These are phyloP conservation scores for Erythrophleum fordii DNA, from an alignment of 306 rosid species.

Conservation along the genomic window DNA sequence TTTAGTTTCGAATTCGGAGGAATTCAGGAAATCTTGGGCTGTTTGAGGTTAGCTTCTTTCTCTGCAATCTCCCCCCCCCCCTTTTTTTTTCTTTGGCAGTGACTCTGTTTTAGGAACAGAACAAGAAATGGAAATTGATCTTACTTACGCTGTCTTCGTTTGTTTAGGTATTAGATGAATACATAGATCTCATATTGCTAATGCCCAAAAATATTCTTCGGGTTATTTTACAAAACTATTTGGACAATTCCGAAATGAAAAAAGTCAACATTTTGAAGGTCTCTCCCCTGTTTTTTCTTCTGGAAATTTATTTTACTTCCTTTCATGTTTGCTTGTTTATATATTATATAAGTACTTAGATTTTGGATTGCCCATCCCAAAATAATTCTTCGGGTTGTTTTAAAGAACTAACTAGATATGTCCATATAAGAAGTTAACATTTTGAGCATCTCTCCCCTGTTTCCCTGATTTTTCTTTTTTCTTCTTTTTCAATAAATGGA, in stretches of 20 bases:
- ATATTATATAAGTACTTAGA: background rate
- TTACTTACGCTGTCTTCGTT: background rate
- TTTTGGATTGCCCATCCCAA: background rate
- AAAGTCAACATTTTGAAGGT: background rate
- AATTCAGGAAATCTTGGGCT: constrained; percentile 30
- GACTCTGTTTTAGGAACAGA: background rate
- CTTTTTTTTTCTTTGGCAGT: background rate
- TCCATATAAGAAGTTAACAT: background rate
- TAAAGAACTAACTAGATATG: background rate
- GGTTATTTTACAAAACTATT: background rate
- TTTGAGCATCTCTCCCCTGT: background rate
- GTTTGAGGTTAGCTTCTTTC: constrained; percentile 41
- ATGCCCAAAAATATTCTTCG: background rate
- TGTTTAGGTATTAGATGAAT: background rate
- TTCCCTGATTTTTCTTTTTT: background rate
- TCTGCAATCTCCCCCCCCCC: background rate
- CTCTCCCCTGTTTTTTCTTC: background rate
- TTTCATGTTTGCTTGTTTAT: background rate
- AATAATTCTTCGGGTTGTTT: background rate
- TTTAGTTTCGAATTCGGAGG: background rate
- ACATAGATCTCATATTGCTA: too few species aligned
- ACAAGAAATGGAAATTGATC: background rate
- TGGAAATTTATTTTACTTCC: background rate
- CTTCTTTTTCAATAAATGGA: too few species aligned
- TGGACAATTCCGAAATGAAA: background rate